Evolutionary conservation across 1,139 yeast genomes (phyloP).

Genomic region (Kazachstania sp.): DNA sequence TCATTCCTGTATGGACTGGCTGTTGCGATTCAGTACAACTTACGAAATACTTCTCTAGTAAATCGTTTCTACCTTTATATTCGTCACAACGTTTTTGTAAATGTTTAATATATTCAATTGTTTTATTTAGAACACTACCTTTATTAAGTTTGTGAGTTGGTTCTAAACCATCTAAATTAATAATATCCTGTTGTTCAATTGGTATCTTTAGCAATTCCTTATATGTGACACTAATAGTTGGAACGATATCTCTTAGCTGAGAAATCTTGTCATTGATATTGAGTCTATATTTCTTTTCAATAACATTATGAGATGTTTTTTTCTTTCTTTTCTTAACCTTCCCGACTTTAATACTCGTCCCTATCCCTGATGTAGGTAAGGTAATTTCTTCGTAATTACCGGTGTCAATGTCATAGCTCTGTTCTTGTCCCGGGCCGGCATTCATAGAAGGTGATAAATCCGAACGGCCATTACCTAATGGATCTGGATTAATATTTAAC

Average conservation of each 20-base stretch:
- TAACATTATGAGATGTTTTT: slow-evolving; percentile 61
- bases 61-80: slow-evolving; percentile 6
- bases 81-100: slow-evolving; percentile 57
- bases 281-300: slow-evolving; percentile 68
- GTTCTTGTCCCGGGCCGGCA: neutral
- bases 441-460: neutral
- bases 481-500: too few relatives aligned
- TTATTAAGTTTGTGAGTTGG: slow-evolving; percentile 84
- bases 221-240: slow-evolving; percentile 33
- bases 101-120: slow-evolving; percentile 83
- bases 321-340: slow-evolving; percentile 23
- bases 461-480: neutral
- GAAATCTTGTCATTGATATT: slow-evolving; percentile 62
- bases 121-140: slow-evolving; percentile 80
- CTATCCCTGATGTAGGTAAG: neutral
- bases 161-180: slow-evolving; percentile 67
- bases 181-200: slow-evolving; percentile 28
- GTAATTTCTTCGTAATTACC: neutral
- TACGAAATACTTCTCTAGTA: slow-evolving; percentile 1
- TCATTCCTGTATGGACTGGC: neutral
- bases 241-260: slow-evolving; percentile 63
- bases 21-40: neutral
- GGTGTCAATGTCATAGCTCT: neutral
- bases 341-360: neutral
- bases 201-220: slow-evolving; percentile 35